Evolutionary conservation across 2,329 filamentous ascomycete genomes (phyloP).

Genomic region (Neospermospora avenae): DNA sequence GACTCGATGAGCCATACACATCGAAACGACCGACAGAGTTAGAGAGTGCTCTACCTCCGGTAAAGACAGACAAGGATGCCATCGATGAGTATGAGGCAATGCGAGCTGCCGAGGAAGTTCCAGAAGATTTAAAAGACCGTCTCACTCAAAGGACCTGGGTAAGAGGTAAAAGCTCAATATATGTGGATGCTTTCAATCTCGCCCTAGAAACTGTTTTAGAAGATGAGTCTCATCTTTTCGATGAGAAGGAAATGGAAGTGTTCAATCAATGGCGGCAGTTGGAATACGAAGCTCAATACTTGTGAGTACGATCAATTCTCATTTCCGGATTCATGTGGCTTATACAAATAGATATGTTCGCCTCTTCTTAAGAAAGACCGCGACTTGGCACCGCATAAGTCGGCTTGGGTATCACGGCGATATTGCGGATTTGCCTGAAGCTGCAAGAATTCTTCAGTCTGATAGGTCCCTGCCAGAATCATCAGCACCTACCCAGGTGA

Average conservation of each 20-base stretch:
- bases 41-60: conserved; percentile 66
- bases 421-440: conserved; percentile 67
- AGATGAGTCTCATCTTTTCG: conserved; percentile 85
- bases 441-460: conserved; percentile 63
- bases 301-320: conserved; percentile 67
- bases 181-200: conserved; percentile 95
- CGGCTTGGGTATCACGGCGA: conserved; percentile 79
- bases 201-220: conserved; percentile 85
- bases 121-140: conserved; percentile 43
- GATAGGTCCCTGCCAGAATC: conserved; percentile 50
- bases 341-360: conserved; percentile 69
- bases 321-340: conserved; percentile 2
- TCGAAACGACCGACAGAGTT: conserved; percentile 57
- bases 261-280: conserved; percentile 74
- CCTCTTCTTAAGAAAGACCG: conserved; percentile 87
- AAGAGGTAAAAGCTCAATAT: conserved; percentile 81
- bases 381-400: conserved; percentile 82
- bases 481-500: conserved; percentile 19
- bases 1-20: conserved; percentile 23
- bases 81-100: conserved; percentile 77
- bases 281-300: conserved; percentile 82
- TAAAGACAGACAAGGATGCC: conserved; percentile 65
- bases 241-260: conserved; percentile 70
- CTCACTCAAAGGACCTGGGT: conserved; percentile 63
- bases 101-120: conserved; percentile 37